Base-by-base conservation (phyloP, 140 eudicot genomes). In the Bidens hawaiensis region DNA sequence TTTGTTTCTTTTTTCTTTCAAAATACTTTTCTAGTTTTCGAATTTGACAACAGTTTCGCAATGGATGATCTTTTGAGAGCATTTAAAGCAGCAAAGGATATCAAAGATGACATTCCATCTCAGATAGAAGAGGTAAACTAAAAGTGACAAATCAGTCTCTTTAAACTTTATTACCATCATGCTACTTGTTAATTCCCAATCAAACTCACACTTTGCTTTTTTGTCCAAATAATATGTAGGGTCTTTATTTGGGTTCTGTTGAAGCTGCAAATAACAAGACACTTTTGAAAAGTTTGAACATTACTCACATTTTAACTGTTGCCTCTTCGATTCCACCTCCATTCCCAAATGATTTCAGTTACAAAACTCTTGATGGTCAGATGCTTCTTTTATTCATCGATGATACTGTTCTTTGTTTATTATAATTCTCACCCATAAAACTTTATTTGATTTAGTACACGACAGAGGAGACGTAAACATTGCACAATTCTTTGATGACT, bases 201-300 rank as follows among this genome's bases (percentile, higher is more conserved):
- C 4, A n/a, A 12, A 21, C 28, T 25, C 56, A 7, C n/a, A n/a
- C 38, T 36, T 22, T 53, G 54, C 17, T 48, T 27, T 69, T 50
- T 14, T 64, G n/a, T n/a, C n/a, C n/a, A n/a, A n/a, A n/a, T n/a
- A n/a, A n/a, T n/a, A n/a, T 54, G 17, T 70, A 90, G 97, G 94
- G 94, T 65, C 88, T 90, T 2, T 90, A 67, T 67, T 67, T 90
- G 77, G 97, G 95, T 45, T 90, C 95, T 17, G 42, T 86, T 54
- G 95, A 95, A 56, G 95, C 97, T 74, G 95, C 95, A 6, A 67
- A 67, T 69, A 84, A 86, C 43, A 86, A 65, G 69, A 78, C 55
- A 9, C 81, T 67, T n/a, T n/a, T n/a, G n/a, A n/a, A n/a, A n/a
- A n/a, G n/a, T n/a, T n/a, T n/a, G n/a, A n/a, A n/a, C n/a, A n/a